Conservation (phyloP, 176 grass and related monocot genomes). For the Rhynchospora tenuis region DNA sequence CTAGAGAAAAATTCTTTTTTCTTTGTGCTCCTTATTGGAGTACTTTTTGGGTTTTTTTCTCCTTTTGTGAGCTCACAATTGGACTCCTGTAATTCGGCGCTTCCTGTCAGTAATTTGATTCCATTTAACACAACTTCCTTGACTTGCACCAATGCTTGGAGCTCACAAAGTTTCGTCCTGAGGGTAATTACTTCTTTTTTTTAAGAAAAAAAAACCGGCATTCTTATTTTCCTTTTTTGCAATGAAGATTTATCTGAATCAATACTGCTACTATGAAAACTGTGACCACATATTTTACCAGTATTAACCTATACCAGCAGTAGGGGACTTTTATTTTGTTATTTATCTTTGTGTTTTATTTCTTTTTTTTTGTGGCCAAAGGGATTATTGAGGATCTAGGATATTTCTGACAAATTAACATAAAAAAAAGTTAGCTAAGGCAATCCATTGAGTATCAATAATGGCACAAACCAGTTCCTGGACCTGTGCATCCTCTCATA, state of each 20-base stretch:
- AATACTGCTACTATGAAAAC: not conserved
- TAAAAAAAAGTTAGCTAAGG: not conserved
- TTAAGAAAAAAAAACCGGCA: not conserved
- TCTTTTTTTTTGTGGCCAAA: not conserved
- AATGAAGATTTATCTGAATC: not conserved
- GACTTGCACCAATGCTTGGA: conserved; percentile 54
- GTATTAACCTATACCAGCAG: not conserved
- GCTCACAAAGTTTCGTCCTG: conserved; percentile 43
- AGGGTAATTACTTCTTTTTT: conserved; percentile 19
- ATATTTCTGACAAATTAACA: not conserved
- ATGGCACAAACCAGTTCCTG: not conserved
- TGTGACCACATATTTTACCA: not conserved
- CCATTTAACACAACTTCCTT: conserved; percentile 54
- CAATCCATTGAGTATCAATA: not conserved
- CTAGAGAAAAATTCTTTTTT: not conserved
- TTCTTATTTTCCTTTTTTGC: not conserved
- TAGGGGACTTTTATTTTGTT: not conserved
- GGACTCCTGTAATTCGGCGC: conserved; percentile 40
- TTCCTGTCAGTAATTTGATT: conserved; percentile 35
- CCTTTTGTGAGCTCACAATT: not conserved
- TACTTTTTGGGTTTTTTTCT: conserved; percentile 3
- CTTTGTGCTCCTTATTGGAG: not conserved
- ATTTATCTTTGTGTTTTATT: not conserved
- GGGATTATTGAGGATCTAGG: not conserved
- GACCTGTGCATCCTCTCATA: not conserved